Evolutionary conservation across 805 yeast genomes (phyloP).

Genomic region (Nakazawaea wickerhamii): DNA sequence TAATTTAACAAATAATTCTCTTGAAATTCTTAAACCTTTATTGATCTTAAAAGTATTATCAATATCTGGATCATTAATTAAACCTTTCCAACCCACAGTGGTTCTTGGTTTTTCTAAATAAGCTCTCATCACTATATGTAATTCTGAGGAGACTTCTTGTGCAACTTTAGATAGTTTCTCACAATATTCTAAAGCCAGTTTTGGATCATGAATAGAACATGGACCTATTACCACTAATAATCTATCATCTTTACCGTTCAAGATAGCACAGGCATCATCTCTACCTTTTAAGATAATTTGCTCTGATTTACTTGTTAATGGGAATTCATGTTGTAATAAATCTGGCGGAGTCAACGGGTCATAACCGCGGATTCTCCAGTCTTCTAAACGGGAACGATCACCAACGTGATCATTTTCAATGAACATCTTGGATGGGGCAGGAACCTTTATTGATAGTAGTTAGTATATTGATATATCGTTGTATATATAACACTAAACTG

Average conservation of each 20-base stretch:
- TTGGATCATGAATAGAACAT: constrained; percentile 93
- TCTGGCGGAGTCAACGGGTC: constrained; percentile 96
- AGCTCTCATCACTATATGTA: constrained; percentile 92
- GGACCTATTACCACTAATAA: constrained; percentile 91
- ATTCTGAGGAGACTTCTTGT: constrained; percentile 63
- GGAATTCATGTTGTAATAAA: constrained; percentile 79
- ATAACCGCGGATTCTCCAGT: constrained; percentile 81
- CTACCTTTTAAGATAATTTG: constrained; percentile 70
- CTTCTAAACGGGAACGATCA: constrained; percentile 72
- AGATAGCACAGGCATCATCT: constrained; percentile 63
- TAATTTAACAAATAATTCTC: constrained; percentile 79
- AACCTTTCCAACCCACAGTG: constrained; percentile 98
- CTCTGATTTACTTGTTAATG: constrained; percentile 54
- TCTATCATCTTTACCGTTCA: constrained; percentile 83
- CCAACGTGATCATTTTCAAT: constrained; percentile 80
- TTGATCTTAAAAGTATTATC: constrained; percentile 90
- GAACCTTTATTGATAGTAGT: constrained; percentile 6
- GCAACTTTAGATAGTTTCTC: constrained; percentile 52
- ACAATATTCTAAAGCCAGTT: constrained; percentile 88
- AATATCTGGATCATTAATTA: constrained; percentile 94
- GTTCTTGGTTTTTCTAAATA: constrained; percentile 98
- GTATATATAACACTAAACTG: too few relatives aligned
- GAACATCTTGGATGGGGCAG: constrained; percentile 52
- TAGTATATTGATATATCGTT: not conserved
- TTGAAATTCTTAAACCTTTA: constrained; percentile 85